These are phyloP conservation scores for Claviceps pusilla DNA, from an alignment of 2,329 filamentous ascomycete species.

Conservation along the genomic window DNA sequence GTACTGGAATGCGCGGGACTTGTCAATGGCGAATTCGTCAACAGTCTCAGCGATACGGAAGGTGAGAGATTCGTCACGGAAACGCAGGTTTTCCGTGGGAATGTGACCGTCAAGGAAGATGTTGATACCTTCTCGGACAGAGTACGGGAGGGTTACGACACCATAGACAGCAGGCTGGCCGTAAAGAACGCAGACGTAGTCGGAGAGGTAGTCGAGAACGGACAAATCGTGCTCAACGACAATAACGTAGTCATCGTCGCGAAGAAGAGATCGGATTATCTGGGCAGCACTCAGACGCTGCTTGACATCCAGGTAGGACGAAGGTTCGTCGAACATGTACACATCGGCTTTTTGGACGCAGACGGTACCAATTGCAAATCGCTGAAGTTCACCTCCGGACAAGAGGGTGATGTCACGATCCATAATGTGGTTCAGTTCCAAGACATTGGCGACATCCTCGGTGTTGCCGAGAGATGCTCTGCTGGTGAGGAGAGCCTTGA, in stretches of 20 bases:
- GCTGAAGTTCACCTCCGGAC: constrained; percentile 94
- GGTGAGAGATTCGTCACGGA: constrained; percentile 90
- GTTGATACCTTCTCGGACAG: constrained; percentile 97
- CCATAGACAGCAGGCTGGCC: constrained; percentile 91
- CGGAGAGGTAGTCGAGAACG: constrained; percentile 93
- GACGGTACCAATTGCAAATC: constrained; percentile 91
- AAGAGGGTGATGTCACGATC: constrained; percentile 82
- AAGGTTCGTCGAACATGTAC: constrained; percentile 99
- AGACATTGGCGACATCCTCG: constrained; percentile 64
- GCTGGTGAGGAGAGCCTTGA: constrained; percentile 62
- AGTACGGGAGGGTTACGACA: constrained; percentile 90
- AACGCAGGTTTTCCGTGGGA: constrained; percentile 93
- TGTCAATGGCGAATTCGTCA: constrained; percentile 78
- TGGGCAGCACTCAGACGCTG: constrained; percentile 86
- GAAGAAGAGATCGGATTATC: constrained; percentile 80
- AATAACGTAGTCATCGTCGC: constrained; percentile 87
- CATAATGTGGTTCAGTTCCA: constrained; percentile 79
- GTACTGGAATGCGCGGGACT: constrained; percentile 72
- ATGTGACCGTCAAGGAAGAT: constrained; percentile 98
- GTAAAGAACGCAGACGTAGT: constrained; percentile 96
- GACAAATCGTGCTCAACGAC: constrained; percentile 99
- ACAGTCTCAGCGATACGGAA: constrained; percentile 85
- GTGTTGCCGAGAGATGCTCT: constrained; percentile 65
- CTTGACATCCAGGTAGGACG: constrained; percentile 98
- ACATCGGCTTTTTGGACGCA: constrained; percentile 94